phyloP scores from a whole-genome alignment of 169 alveolate species.

The Eimeria necatrix region DNA sequence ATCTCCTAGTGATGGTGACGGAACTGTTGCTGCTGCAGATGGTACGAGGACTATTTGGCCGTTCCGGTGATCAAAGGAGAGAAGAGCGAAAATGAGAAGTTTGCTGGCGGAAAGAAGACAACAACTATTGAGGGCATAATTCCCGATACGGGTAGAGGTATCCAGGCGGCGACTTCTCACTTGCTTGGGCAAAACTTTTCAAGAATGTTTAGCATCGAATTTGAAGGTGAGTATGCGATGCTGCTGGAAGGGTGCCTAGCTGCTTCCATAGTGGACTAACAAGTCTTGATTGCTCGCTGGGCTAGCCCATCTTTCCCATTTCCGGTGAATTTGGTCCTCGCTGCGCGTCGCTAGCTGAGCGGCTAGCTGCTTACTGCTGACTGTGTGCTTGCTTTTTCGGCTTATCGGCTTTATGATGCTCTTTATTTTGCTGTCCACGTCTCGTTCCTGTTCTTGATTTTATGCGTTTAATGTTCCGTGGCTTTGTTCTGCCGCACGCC shows the following conservation, averaged over 20 bases:
- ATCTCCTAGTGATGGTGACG: not conserved
- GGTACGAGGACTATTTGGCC: constrained; percentile 98
- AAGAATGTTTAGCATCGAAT: constrained; percentile 98
- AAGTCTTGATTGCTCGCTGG: too few relatives aligned
- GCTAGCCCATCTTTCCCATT: too few relatives aligned
- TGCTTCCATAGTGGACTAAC: too few relatives aligned
- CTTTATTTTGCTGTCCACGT: not conserved
- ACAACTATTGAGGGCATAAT: constrained; percentile 98
- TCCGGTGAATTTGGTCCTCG: not conserved
- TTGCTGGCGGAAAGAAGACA: constrained; percentile 99
- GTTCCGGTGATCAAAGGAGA: constrained; percentile 99
- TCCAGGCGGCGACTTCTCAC: constrained; percentile 99
- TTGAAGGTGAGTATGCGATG: constrained; percentile 84
- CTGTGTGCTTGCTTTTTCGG: too few relatives aligned
- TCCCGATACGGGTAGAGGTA: constrained; percentile 99
- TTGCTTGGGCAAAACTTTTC: constrained; percentile 99
- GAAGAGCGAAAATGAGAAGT: constrained; percentile 98
- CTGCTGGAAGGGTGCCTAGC: too few relatives aligned
- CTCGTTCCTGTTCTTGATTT: not conserved
- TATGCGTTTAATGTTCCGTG: not conserved
- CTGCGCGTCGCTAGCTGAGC: too few relatives aligned
- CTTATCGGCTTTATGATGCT: not conserved
- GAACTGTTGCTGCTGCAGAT: constrained; percentile 58
- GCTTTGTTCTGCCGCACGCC: too few relatives aligned
- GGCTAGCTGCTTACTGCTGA: too few relatives aligned